Percentiles rank a stretch among this genome's conserved stretches.
phyloP scores from a whole-genome alignment of 2,329 filamentous ascomycete species.

The Diaporthe capsici region DNA sequence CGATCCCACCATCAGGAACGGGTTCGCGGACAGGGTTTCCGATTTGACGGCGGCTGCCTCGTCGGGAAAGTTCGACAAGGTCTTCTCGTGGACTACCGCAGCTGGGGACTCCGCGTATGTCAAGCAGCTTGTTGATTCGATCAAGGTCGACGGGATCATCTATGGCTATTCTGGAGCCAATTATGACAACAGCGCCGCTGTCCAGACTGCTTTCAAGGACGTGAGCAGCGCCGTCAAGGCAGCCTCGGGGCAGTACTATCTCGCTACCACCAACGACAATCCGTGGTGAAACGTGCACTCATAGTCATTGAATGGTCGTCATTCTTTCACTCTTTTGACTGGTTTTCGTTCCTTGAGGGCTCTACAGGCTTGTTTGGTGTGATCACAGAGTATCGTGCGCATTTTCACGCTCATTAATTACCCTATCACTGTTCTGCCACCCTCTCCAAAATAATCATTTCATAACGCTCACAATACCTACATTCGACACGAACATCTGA shows the following conservation, averaged over 20 bases:
- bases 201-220: background rate
- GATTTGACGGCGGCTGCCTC: background rate
- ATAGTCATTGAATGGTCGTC: fast-evolving
- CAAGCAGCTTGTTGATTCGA: background rate
- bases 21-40: background rate
- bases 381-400: background rate
- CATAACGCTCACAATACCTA: background rate
- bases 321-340: background rate
- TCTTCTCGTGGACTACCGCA: background rate
- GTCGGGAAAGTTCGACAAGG: background rate
- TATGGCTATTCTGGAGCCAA: background rate
- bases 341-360: background rate
- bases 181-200: background rate
- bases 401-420: background rate
- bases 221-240: background rate
- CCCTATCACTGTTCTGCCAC: background rate
- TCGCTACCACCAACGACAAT: background rate
- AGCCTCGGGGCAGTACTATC: background rate
- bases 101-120: background rate
- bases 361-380: background rate
- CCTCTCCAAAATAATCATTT: background rate
- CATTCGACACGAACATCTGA: too few species aligned
- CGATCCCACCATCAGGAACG: background rate
- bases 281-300: background rate
- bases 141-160: background rate